These are phyloP conservation scores for Mimosa pudica DNA, from an alignment of 306 rosid genomes.

Conservation along the genomic window DNA sequence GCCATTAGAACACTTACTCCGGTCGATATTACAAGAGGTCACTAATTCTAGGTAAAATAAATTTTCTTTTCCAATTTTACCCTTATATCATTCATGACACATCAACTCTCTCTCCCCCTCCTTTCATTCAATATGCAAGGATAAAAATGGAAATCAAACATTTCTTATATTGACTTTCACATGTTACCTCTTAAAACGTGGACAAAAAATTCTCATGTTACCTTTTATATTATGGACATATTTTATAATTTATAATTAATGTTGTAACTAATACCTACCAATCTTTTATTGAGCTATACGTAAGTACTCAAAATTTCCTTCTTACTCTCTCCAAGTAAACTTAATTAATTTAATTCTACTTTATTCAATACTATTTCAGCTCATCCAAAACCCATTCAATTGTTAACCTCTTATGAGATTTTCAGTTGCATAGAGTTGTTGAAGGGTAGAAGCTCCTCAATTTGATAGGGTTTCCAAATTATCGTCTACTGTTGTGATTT, in stretches of 20 bases:
- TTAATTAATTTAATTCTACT: not conserved
- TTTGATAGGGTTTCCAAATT: not conserved
- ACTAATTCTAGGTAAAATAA: no score
- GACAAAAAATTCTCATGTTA: no score
- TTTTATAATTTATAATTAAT: not conserved
- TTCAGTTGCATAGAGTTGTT: not conserved
- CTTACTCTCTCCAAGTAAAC: not conserved
- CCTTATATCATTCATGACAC: no score
- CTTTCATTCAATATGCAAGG: no score
- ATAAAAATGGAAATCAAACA: no score
- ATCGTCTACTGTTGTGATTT: not conserved
- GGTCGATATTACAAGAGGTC: no score
- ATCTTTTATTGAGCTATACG: not conserved
- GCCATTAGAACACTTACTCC: not conserved
- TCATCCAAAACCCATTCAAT: not conserved
- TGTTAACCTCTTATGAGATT: not conserved
- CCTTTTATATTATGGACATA: not conserved
- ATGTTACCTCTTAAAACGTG: no score
- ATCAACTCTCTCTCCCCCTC: no score
- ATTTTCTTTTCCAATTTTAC: no score
- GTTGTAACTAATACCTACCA: not conserved
- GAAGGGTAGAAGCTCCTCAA: slow-evolving; percentile 1
- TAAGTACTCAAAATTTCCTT: not conserved
- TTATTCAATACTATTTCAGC: not conserved
- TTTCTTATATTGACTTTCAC: no score